Evolutionary conservation across 805 yeast species (phyloP), one percentile per base, ranked within the genome.

Genomic region (Saccharomycopsis schoenii): DNA sequence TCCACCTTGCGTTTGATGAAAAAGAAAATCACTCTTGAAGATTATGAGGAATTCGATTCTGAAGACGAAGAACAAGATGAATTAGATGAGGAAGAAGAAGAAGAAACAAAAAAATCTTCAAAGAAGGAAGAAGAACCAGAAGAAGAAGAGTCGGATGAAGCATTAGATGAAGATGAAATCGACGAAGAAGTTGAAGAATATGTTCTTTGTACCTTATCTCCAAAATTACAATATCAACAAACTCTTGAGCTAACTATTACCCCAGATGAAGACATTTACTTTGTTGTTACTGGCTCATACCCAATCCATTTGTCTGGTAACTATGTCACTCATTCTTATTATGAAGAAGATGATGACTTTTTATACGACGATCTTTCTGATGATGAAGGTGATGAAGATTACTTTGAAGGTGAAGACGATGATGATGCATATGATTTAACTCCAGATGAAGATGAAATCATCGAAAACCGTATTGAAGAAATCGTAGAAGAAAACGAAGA

Each of bases 241-340:
- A 79, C 96, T 61, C 73, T 94, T 61, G 97, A 94, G 71, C 77
- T 94, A 66, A 89, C 96, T 70, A 87, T 94, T 70, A 82, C 86
- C 60, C 96, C 98, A 70, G 93, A 85, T 70, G 99, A 94, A 78
- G 96, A 92, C 71, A 90, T 94, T 64, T 85, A 80, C 79, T 94
- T 94, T 71, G 96, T 90, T 71, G 97, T 89, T 61, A 88, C 97
- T 64, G 99, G 99, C 71, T 90, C 97, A 34, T 93, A 91, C 79
- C 88, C 96, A 67, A 80, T 94, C 67, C 96, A 93, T 74, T 78
- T 94, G 69, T 80, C 89, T 67, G 99, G 99, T 79, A 93, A 94
- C 85, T 91, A 86, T 77, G 86, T 94, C 71, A 96, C 89, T 75
- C 97, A 92, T 76, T 97, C 98, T 74, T 89, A 84, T 70, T 97